phyloP scores from a whole-genome alignment of 208 protist genomes.

The Herpetomonas samuelpessoai region DNA sequence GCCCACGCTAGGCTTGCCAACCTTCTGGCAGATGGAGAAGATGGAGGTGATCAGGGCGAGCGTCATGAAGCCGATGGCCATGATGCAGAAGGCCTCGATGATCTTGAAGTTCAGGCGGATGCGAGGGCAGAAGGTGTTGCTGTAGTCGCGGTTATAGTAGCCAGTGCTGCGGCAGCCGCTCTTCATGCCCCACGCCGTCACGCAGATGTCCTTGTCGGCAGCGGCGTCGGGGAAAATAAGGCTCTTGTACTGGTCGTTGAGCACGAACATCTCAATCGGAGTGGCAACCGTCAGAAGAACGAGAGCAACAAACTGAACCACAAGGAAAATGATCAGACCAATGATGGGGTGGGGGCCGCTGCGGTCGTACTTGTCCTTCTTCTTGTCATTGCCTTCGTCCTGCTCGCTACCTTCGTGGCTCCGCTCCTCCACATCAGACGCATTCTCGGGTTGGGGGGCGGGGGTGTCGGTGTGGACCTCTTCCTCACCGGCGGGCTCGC shows the following conservation, averaged over 20 bases:
- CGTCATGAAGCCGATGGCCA: constrained; percentile 47
- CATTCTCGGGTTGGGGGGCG: neutral
- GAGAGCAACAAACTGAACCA: constrained; percentile 34
- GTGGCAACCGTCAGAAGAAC: constrained; percentile 38
- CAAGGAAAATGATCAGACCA: constrained; percentile 31
- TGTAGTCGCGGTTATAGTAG: constrained; percentile 48
- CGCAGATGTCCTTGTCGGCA: constrained; percentile 24
- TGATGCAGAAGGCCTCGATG: constrained; percentile 56
- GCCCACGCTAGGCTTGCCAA: constrained; percentile 24
- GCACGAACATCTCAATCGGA: constrained; percentile 43
- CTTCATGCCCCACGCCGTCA: constrained; percentile 59
- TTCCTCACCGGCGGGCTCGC: constrained; percentile 1
- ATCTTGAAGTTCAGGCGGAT: constrained; percentile 44
- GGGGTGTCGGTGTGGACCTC: constrained; percentile 3
- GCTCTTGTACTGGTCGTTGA: constrained; percentile 19
- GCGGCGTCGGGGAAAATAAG: constrained; percentile 18
- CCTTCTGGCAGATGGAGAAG: constrained; percentile 17
- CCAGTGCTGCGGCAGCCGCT: constrained; percentile 27
- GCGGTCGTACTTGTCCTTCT: constrained; percentile 32
- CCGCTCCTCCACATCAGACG: constrained; percentile 1
- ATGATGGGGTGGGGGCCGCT: constrained; percentile 21
- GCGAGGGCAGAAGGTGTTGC: constrained; percentile 36
- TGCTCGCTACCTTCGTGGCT: constrained; percentile 14
- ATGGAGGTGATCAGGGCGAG: constrained; percentile 25
- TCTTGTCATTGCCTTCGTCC: constrained; percentile 1